These are phyloP conservation scores for Chlamydomonas eustigma DNA, from an alignment of 139 green algal genomes.

Conservation along the genomic window DNA sequence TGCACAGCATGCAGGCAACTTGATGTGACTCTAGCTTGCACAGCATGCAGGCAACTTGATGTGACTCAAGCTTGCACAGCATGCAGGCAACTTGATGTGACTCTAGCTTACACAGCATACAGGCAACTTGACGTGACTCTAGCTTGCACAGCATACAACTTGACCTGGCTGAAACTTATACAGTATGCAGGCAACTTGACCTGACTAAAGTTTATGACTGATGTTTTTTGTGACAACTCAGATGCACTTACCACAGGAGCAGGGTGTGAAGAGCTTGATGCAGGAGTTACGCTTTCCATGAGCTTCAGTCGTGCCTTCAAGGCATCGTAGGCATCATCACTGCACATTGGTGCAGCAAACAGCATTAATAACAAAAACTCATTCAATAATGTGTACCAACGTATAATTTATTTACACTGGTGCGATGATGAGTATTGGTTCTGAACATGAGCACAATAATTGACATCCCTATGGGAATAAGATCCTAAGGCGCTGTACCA, in stretches of 20 bases:
- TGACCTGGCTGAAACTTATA: neutral
- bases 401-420: too few relatives aligned
- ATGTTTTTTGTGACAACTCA: neutral
- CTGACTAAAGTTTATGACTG: neutral
- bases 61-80: too few relatives aligned
- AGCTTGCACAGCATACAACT: too few relatives aligned
- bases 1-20: too few relatives aligned
- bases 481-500: neutral
- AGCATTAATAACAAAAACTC: too few relatives aligned
- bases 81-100: too few relatives aligned
- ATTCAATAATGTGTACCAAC: too few relatives aligned
- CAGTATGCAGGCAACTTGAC: neutral
- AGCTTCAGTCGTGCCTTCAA: slow-evolving; percentile 19
- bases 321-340: slow-evolving; percentile 23
- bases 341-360: neutral
- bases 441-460: neutral
- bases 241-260: slow-evolving; percentile 16
- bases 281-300: neutral
- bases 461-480: too few relatives aligned
- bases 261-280: neutral
- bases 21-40: too few relatives aligned
- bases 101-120: too few relatives aligned
- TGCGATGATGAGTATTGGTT: neutral
- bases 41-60: too few relatives aligned
- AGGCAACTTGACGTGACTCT: too few relatives aligned